Evolutionary conservation across 176 grass and related monocot genomes (phyloP), one percentile per base, ranked within the genome.

Genomic region (Oryza meridionalis): DNA sequence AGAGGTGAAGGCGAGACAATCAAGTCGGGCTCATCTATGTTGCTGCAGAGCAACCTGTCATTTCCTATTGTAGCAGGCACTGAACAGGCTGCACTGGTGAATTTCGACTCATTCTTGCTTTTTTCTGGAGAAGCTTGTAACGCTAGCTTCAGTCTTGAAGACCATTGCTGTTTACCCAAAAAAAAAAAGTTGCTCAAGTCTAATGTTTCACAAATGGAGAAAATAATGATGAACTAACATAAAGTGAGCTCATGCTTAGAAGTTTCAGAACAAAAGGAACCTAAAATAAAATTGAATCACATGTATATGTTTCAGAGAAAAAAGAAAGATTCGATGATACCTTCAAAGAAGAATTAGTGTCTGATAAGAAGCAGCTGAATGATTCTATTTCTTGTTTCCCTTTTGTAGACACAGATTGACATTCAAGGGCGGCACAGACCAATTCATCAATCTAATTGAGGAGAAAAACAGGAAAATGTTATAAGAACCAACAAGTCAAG

Each of bases 1-100:
- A 99, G 96, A 21, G 96, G 91, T 73, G 96, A 99, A 92, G 96
- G 93, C 9, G 94, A 97, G 40, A 97, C 94, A 85, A 91, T 76
- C 81, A 85, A 80, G 64, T 86, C 83, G 16, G 72, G 61, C 8
- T 92, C 91, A 77, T 83, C 9, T 44, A 85, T 89, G 46, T 35
- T 78, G 24, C 53, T 14, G n/a, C n/a, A 26, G 33, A 88, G 63
- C 67, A 83, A 33, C 53, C 78, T 62, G 65, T 0, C 70, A 61
- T 47, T 76, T 69, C 25, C 69, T 76, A 79, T 80, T 75, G 81
- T 84, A 43, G 17, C 78, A 81, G 77, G 75, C 70, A 72, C 58
- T 64, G 84, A 63, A 82, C 75, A 74, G 6, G 38, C 72, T 29
- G 29, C 79, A 4, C 25, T 14, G 65, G 47, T 77, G 17, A 59